Percentiles rank a stretch among this genome's conserved stretches.
phyloP scores from a whole-genome alignment of 495 filamentous ascomycete genomes.

The Staphylotrichum tortipilum region DNA sequence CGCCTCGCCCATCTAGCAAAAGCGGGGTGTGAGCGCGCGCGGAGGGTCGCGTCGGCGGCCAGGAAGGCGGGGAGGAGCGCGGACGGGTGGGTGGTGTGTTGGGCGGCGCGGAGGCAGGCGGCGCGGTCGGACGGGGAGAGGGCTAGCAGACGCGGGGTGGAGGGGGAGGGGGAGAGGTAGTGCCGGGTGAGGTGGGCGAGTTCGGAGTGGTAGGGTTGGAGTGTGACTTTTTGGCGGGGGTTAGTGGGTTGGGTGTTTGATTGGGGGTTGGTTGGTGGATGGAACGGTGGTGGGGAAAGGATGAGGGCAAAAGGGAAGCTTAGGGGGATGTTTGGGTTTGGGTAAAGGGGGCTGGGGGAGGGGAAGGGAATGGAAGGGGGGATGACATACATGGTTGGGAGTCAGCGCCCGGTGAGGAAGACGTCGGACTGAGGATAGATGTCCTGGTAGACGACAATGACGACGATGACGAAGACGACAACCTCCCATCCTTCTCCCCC shows the following conservation, averaged over 20 bases:
- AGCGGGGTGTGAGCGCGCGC: constrained; percentile 17
- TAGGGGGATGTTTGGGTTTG: background rate
- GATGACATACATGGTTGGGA: constrained; percentile 30
- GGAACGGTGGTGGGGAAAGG: no score
- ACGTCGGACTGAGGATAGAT: constrained; percentile 15
- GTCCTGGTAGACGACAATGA: constrained; percentile 4
- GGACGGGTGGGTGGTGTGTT: constrained; percentile 63
- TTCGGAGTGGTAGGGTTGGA: constrained; percentile 63
- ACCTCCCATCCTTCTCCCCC: no score
- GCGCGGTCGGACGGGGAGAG: constrained; percentile 52
- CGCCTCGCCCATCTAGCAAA: constrained; percentile 53
- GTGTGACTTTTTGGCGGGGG: constrained; percentile 43
- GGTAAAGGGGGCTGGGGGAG: background rate
- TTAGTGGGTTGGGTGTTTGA: no score
- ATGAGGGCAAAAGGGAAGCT: no score
- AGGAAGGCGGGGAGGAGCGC: constrained; percentile 48
- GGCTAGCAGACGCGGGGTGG: constrained; percentile 51
- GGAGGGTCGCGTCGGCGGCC: constrained; percentile 46
- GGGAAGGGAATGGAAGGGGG: background rate
- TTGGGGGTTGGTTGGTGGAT: no score
- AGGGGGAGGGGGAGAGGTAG: constrained; percentile 55
- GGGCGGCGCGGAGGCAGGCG: constrained; percentile 51
- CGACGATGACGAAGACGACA: no score
- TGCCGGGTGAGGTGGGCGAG: constrained; percentile 51
- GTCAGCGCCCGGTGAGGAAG: constrained; percentile 16